These are phyloP conservation scores for Gyrodon lividus DNA, from an alignment of 768 basidiomycete genomes.

Conservation along the genomic window DNA sequence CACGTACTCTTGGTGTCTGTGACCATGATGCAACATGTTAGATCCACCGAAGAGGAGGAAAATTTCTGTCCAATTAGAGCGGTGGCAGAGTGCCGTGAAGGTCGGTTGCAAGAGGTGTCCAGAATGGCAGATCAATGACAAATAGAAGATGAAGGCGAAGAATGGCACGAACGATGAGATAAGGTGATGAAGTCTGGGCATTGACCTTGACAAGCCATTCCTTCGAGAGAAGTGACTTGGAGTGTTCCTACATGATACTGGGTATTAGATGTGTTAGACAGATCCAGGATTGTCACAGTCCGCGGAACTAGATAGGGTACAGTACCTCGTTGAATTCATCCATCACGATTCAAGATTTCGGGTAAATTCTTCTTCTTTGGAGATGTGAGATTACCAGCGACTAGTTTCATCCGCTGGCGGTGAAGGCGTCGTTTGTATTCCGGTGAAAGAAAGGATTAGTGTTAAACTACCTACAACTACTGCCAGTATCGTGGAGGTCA, in stretches of 20 bases:
- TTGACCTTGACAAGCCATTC: constrained; percentile 78
- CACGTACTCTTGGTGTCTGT: constrained; percentile 77
- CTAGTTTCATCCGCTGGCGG: not conserved
- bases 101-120: not conserved
- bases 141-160: constrained; percentile 1
- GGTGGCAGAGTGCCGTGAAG: constrained; percentile 8
- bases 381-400: not conserved
- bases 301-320: not conserved
- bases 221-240: constrained; percentile 54
- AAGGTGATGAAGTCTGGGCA: constrained; percentile 56
- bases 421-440: not conserved
- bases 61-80: constrained; percentile 53
- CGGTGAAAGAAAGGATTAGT: not conserved
- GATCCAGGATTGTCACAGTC: not conserved
- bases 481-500: not conserved
- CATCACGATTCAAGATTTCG: constrained; percentile 30
- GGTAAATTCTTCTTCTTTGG: too few relatives aligned
- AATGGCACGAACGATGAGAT: constrained; percentile 62
- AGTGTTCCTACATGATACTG: constrained; percentile 45
- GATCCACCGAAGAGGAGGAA: constrained; percentile 51
- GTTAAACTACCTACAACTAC: not conserved
- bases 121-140: constrained; percentile 6
- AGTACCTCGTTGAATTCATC: constrained; percentile 48
- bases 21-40: constrained; percentile 58
- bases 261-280: not conserved